phyloP scores from a whole-genome alignment of 768 basidiomycete genomes.

The Lactarius pseudohatsudake region DNA sequence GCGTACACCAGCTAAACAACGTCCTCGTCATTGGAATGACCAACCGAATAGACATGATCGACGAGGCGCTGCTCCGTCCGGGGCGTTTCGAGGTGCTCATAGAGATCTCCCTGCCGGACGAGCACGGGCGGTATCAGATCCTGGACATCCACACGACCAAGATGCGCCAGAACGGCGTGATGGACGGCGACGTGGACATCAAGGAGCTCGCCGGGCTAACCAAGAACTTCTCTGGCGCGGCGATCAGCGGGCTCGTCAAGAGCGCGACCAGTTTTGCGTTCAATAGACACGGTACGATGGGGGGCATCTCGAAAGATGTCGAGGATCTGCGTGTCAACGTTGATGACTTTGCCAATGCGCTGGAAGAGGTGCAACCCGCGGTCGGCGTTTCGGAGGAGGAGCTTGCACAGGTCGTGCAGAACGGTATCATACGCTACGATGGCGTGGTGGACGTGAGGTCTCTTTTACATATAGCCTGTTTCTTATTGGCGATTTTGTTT shows the following conservation, averaged over 20 bases:
- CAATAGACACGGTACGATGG: slow-evolving; percentile 94
- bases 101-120: slow-evolving; percentile 98
- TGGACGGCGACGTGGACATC: slow-evolving; percentile 85
- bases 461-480: background rate
- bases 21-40: slow-evolving; percentile 99
- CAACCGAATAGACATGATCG: slow-evolving; percentile 97
- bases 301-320: slow-evolving; percentile 93
- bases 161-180: slow-evolving; percentile 89
- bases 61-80: slow-evolving; percentile 94
- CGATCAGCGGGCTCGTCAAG: slow-evolving; percentile 94
- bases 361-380: slow-evolving; percentile 93
- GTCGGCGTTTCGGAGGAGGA: slow-evolving; percentile 98
- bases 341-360: slow-evolving; percentile 82
- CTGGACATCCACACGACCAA: slow-evolving; percentile 92
- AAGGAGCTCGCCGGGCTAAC: slow-evolving; percentile 76
- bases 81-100: slow-evolving; percentile 99
- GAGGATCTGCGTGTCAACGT: slow-evolving; percentile 88
- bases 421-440: slow-evolving; percentile 93
- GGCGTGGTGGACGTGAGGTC: slow-evolving; percentile 66
- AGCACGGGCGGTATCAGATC: slow-evolving; percentile 88
- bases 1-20: slow-evolving; percentile 98
- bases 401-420: slow-evolving; percentile 78
- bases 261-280: slow-evolving; percentile 97
- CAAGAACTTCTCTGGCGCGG: slow-evolving; percentile 98
- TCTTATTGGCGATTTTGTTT: background rate